These are phyloP conservation scores for Centaurea solstitialis DNA, from an alignment of 129 eudicot species.

Conservation along the genomic window DNA sequence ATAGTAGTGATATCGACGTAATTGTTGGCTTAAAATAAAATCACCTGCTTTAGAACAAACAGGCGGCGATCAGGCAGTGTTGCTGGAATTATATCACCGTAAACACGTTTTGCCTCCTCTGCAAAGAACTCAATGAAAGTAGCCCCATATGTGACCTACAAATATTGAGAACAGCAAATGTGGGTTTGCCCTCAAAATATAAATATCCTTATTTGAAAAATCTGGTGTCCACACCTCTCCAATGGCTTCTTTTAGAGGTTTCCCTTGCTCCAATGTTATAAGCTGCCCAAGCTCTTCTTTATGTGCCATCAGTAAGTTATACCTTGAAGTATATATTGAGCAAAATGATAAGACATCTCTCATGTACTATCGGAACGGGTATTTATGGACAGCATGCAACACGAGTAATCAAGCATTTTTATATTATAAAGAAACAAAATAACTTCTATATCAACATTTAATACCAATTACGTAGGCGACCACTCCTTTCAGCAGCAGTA, in stretches of 20 bases:
- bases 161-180: background rate
- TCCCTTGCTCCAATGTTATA: slow-evolving; percentile 92
- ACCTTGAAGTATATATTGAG: slow-evolving; percentile 40
- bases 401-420: background rate
- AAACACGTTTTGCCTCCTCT: slow-evolving; percentile 89
- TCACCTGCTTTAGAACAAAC: slow-evolving; percentile 87
- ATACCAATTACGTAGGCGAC: slow-evolving; percentile 76
- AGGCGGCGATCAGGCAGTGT: slow-evolving; percentile 78
- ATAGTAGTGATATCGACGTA: background rate
- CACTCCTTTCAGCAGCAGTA: slow-evolving; percentile 86
- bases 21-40: background rate
- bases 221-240: slow-evolving; percentile 57
- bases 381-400: background rate
- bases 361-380: background rate
- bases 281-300: slow-evolving; percentile 92
- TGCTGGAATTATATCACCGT: slow-evolving; percentile 90
- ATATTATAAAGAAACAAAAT: background rate
- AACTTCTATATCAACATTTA: background rate
- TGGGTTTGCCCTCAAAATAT: background rate
- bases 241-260: slow-evolving; percentile 91
- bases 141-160: slow-evolving; percentile 80
- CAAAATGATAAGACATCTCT: slow-evolving; percentile 1
- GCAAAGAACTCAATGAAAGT: slow-evolving; percentile 83
- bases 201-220: background rate
- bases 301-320: slow-evolving; percentile 63